phyloP scores from a whole-genome alignment of 352 stramenopile genomes.

The Globisporangium okanoganense region DNA sequence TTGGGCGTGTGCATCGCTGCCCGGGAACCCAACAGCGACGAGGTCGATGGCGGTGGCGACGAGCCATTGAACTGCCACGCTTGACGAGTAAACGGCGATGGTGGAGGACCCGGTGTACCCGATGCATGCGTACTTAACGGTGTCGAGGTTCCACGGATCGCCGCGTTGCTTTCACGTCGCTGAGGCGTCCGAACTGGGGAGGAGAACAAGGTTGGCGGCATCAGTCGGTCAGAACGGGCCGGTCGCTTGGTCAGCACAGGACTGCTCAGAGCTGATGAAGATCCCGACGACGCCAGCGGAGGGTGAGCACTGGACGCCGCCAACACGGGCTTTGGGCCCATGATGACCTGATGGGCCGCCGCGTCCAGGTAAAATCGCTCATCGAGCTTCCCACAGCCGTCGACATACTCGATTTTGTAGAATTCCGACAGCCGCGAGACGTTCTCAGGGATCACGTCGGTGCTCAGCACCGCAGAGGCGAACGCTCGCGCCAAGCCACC shows the following conservation, averaged over 20 bases:
- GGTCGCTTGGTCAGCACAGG: slow-evolving; percentile 10
- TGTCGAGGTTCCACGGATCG: slow-evolving; percentile 29
- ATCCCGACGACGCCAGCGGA: slow-evolving; percentile 2
- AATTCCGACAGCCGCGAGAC: slow-evolving; percentile 26
- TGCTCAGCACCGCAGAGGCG: slow-evolving; percentile 30
- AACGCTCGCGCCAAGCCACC: slow-evolving; percentile 4
- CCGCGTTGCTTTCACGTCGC: slow-evolving; percentile 21
- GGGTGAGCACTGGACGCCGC: slow-evolving; percentile 11
- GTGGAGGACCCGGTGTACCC: slow-evolving; percentile 16
- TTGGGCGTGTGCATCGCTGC: slow-evolving; percentile 30
- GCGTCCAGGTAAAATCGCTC: slow-evolving; percentile 53
- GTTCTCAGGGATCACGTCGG: slow-evolving; percentile 38
- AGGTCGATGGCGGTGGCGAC: slow-evolving; percentile 33
- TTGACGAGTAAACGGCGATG: slow-evolving; percentile 43
- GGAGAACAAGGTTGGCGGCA: slow-evolving; percentile 19
- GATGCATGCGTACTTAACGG: slow-evolving; percentile 1
- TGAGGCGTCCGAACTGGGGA: slow-evolving; percentile 37
- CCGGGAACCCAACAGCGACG: slow-evolving; percentile 11
- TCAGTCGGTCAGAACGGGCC: slow-evolving; percentile 9
- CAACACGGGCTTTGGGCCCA: slow-evolving; percentile 20
- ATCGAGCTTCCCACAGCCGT: slow-evolving; percentile 48
- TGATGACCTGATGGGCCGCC: slow-evolving; percentile 26
- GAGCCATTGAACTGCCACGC: slow-evolving; percentile 74
- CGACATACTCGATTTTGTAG: slow-evolving; percentile 47
- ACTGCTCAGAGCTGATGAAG: slow-evolving; percentile 11